These are phyloP conservation scores for Lentinula boryana DNA, from an alignment of 768 basidiomycete genomes.

Conservation along the genomic window DNA sequence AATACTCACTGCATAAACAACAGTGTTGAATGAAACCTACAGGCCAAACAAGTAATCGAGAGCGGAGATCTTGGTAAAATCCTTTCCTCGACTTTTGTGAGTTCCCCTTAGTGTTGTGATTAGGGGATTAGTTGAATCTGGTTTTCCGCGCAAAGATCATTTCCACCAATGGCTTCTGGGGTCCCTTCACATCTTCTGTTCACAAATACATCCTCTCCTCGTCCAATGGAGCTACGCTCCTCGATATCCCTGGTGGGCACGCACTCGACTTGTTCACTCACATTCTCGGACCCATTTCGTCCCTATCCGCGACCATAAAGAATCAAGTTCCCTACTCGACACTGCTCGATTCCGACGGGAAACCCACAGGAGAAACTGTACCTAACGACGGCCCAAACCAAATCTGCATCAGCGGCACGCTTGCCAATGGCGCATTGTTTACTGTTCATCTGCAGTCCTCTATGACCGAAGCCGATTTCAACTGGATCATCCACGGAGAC, in stretches of 20 bases:
- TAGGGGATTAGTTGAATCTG: background rate
- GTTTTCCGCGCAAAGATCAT: background rate
- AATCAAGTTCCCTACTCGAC: constrained; percentile 20
- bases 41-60: constrained; percentile 26
- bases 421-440: constrained; percentile 23
- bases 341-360: constrained; percentile 18
- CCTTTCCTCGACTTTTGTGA: constrained; percentile 20
- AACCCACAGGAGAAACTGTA: constrained; percentile 18
- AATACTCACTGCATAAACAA: background rate
- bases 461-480: constrained; percentile 18
- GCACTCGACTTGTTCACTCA: constrained; percentile 20
- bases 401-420: constrained; percentile 20
- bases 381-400: constrained; percentile 20
- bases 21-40: background rate
- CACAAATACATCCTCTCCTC: background rate
- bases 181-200: background rate
- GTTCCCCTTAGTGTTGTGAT: background rate
- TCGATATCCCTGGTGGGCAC: constrained; percentile 23
- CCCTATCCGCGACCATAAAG: constrained; percentile 18
- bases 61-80: constrained; percentile 25
- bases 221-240: constrained; percentile 16
- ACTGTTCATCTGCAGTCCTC: constrained; percentile 12
- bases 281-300: constrained; percentile 24
- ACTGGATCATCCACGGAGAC: constrained; percentile 23
- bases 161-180: background rate